Evolutionary conservation across 140 eudicot species (phyloP), one percentile per base, ranked within the genome.

Genomic region (Cichorium intybus): DNA sequence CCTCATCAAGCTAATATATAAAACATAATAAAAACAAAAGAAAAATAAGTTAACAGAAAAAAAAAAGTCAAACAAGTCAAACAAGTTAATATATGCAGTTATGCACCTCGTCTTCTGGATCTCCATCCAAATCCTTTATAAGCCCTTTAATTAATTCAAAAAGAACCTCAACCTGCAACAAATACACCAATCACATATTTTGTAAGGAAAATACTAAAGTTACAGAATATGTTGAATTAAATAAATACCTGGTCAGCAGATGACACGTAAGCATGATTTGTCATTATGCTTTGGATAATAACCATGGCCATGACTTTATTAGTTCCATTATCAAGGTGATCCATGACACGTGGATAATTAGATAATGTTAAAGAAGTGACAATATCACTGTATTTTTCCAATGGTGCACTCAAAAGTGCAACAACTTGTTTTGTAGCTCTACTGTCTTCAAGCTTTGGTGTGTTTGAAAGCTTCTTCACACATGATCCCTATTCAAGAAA

Each of bases 231-330:
- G 35, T 6, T 31, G 0, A 69, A 26, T 14, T 58, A 21, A 64
- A 69, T 6, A 72, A 24, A 64, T 73, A 94, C 99, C 97, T 89
- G 81, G 67, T 94, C 97, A 66, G 95, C 80, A 71, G 99, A 85
- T 31, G 97, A 86, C 5, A 94, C 95, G 56, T 66, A 78, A 29
- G 90, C 93, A 39, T 77, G 77, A 53, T 84, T 89, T 20, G 84
- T 94, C 86, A 94, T 82, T 58, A 94, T 86, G 81, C 95, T 94
- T 86, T 85, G 90, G 50, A 94, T 86, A 50, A 94, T 94, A 69
- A 94, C 95, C 97, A 89, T 84, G 48, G 99, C 99, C 99, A 94
- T 94, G 64, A 89, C 70, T 84, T 89, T 94, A 57, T 94, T 94
- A 54, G 97, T 94, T 58, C 81, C 95, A 56, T 78, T 85, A 75